A percentile compares a stretch with the other conserved stretches of the same genome.
phyloP scores from a whole-genome alignment of 176 grass and related monocot species.

The Lolium multiflorum region DNA sequence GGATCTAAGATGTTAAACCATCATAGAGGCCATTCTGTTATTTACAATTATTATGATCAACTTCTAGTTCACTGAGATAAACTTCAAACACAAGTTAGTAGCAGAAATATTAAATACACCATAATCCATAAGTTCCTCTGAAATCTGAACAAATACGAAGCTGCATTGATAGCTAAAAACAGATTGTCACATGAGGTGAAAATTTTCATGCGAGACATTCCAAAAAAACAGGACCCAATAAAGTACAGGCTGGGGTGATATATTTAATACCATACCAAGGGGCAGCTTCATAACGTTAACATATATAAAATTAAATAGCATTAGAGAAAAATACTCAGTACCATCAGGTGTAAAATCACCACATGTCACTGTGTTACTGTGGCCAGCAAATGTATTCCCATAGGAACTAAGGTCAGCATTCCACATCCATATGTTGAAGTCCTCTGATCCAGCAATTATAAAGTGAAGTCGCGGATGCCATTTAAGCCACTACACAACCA shows the following conservation, averaged over 20 bases:
- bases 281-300: background rate
- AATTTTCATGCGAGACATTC: background rate
- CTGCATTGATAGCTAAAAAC: slow-evolving; percentile 20
- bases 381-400: slow-evolving; percentile 76
- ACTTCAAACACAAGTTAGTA: background rate
- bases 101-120: slow-evolving; percentile 3
- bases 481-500: slow-evolving; percentile 78
- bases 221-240: background rate
- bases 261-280: background rate
- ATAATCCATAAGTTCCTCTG: background rate
- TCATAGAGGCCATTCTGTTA: background rate
- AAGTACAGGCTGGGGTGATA: background rate
- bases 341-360: slow-evolving; percentile 62
- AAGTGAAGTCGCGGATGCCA: slow-evolving; percentile 78
- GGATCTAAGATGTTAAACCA: background rate
- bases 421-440: slow-evolving; percentile 90
- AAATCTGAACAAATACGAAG: background rate
- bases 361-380: slow-evolving; percentile 80
- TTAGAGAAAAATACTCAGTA: slow-evolving; percentile 11
- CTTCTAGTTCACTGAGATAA: background rate
- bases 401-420: slow-evolving; percentile 60
- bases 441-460: slow-evolving; percentile 88
- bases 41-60: slow-evolving; percentile 16
- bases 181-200: background rate
- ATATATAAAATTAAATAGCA: slow-evolving; percentile 1